Percentiles rank a stretch among this genome's conserved stretches.
These are phyloP conservation scores for Candida xiaguanensis DNA, from an alignment of 805 yeast genomes.

Conservation along the genomic window DNA sequence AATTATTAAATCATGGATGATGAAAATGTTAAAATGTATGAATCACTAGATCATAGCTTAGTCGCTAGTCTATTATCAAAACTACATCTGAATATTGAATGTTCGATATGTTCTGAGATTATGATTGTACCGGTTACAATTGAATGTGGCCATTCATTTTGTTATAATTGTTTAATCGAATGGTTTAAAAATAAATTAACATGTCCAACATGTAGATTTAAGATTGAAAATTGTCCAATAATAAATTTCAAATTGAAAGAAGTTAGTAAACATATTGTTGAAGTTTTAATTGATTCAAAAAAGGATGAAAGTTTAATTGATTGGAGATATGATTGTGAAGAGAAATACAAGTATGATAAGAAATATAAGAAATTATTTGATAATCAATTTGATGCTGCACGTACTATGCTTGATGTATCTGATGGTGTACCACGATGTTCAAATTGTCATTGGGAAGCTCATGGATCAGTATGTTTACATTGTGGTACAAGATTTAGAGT, in stretches of 20 bases:
- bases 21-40: conserved; percentile 9
- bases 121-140: conserved; percentile 64
- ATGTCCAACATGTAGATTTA: conserved; percentile 68
- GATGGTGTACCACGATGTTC: conserved; percentile 77
- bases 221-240: conserved; percentile 47
- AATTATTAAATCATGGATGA: background rate
- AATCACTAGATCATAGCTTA: conserved; percentile 14
- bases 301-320: conserved; percentile 23
- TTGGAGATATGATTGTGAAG: conserved; percentile 23
- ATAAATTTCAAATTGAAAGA: conserved; percentile 52
- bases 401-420: conserved; percentile 53
- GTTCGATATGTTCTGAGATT: conserved; percentile 67
- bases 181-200: conserved; percentile 58
- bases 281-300: conserved; percentile 36
- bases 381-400: conserved; percentile 46
- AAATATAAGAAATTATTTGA: conserved; percentile 41
- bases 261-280: conserved; percentile 31
- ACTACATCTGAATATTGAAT: conserved; percentile 36
- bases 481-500: conserved; percentile 55
- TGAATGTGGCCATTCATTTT: conserved; percentile 71
- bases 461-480: conserved; percentile 62
- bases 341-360: conserved; percentile 39
- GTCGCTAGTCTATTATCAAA: conserved; percentile 22
- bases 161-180: conserved; percentile 58
- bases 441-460: conserved; percentile 77